Evolutionary conservation across 192 early-diverging fungal species (phyloP).

Genomic region (Coemansia asiatica): DNA sequence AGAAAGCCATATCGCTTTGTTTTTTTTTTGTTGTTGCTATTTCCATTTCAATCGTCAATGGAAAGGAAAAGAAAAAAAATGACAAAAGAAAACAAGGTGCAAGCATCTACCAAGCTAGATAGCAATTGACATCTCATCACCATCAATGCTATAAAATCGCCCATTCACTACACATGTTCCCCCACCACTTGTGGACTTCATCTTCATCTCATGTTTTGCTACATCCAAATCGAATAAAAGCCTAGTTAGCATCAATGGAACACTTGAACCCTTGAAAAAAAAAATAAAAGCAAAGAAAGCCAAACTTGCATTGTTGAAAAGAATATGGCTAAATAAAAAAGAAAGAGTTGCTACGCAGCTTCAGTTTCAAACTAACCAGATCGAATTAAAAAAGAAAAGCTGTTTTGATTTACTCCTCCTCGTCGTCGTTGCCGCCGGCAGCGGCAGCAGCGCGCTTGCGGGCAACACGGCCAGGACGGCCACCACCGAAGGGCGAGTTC

Average conservation of each 20-base stretch:
- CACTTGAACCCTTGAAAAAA: too few species aligned
- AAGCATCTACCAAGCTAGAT: background rate
- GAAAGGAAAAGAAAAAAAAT: constrained; percentile 8
- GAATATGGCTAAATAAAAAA: too few species aligned
- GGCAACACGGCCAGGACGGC: constrained; percentile 95
- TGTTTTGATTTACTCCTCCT: constrained; percentile 58
- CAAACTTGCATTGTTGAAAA: too few species aligned
- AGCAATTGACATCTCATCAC: background rate
- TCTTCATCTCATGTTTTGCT: too few species aligned
- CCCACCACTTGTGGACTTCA: too few species aligned
- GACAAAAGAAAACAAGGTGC: constrained; percentile 6
- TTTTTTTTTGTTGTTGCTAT: too few species aligned
- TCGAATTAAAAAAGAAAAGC: background rate
- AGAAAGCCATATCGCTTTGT: background rate
- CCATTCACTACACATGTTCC: background rate
- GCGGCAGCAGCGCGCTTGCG: constrained; percentile 85
- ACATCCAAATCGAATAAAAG: too few species aligned
- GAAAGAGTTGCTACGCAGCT: background rate
- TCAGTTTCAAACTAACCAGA: background rate
- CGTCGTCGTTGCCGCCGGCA: constrained; percentile 63
- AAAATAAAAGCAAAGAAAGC: too few species aligned
- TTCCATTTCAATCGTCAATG: constrained; percentile 24
- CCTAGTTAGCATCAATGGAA: too few species aligned
- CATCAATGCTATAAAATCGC: background rate
- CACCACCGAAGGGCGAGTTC: constrained; percentile 94